These are phyloP conservation scores for Cryoendolithus antarcticus DNA, from an alignment of 2,329 filamentous ascomycete genomes.

Conservation along the genomic window DNA sequence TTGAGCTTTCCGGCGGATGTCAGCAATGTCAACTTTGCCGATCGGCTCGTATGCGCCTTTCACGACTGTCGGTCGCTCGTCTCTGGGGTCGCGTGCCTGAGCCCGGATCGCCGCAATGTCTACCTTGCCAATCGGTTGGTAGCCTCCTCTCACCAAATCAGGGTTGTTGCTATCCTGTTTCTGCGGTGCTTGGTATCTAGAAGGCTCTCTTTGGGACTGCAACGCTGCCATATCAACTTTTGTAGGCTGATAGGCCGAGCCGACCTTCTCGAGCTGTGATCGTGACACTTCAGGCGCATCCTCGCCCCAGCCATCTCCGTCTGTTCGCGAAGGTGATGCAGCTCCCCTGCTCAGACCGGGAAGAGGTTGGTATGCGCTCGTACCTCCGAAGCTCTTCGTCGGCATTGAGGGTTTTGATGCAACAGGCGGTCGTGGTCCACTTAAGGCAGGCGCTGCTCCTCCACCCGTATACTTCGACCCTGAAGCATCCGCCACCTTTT, in stretches of 20 bases:
- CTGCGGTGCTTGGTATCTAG: constrained; percentile 43
- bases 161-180: constrained; percentile 33
- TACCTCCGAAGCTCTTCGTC: constrained; percentile 45
- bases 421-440: constrained; percentile 54
- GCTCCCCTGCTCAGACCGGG: constrained; percentile 44
- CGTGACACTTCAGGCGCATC: constrained; percentile 88
- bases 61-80: constrained; percentile 71
- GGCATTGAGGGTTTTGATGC: constrained; percentile 90
- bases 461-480: constrained; percentile 83
- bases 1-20: constrained; percentile 75
- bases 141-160: constrained; percentile 71
- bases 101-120: constrained; percentile 83
- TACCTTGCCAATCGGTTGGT: constrained; percentile 94
- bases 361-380: constrained; percentile 53
- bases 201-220: constrained; percentile 57
- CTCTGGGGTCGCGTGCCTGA: constrained; percentile 54
- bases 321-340: constrained; percentile 44
- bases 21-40: constrained; percentile 93
- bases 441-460: constrained; percentile 31
- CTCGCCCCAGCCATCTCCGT: constrained; percentile 84
- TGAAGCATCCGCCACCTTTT: constrained; percentile 89
- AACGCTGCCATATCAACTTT: constrained; percentile 89
- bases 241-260: constrained; percentile 84
- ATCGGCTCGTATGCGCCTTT: constrained; percentile 92
- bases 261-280: constrained; percentile 80